A percentile compares a stretch with the other conserved stretches of the same genome.
Evolutionary conservation across 768 basidiomycete species (phyloP).

Genomic region (Tricholomella constricta): DNA sequence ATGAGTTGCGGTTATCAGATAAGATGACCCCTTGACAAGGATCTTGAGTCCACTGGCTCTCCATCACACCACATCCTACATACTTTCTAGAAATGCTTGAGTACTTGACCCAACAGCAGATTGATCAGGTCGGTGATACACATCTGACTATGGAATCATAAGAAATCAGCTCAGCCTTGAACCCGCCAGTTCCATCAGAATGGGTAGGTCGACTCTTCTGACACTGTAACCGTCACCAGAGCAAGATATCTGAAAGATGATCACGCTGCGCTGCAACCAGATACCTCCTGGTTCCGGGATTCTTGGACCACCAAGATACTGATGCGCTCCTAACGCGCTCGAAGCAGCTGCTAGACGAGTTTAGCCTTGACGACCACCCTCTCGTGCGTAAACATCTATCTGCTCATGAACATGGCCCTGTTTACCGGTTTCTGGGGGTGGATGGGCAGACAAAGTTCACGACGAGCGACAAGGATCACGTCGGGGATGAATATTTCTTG

Average conservation of each 20-base stretch:
- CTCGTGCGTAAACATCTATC: slow-evolving; percentile 46
- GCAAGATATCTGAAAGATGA: slow-evolving; percentile 5
- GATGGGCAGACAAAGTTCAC: slow-evolving; percentile 81
- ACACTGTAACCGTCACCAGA: background rate
- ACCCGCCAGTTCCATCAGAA: slow-evolving; percentile 53
- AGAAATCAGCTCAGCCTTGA: slow-evolving; percentile 1
- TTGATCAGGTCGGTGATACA: slow-evolving; percentile 49
- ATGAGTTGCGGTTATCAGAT: slow-evolving; percentile 14
- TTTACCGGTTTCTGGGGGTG: background rate
- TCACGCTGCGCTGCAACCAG: slow-evolving; percentile 37
- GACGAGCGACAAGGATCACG: slow-evolving; percentile 72
- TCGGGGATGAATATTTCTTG: slow-evolving; percentile 94
- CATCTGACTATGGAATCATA: background rate
- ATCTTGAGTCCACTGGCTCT: background rate
- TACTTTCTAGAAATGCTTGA: slow-evolving; percentile 32
- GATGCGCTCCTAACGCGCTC: slow-evolving; percentile 67
- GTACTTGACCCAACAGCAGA: slow-evolving; percentile 57
- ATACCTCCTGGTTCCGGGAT: slow-evolving; percentile 77
- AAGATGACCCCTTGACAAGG: background rate
- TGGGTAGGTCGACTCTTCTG: slow-evolving; percentile 42
- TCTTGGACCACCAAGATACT: slow-evolving; percentile 63
- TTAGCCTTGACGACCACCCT: slow-evolving; percentile 79
- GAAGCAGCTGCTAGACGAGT: slow-evolving; percentile 75
- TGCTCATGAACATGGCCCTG: background rate
- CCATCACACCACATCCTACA: background rate